Percentiles rank a stretch among this genome's conserved stretches.
These are phyloP conservation scores for Danielia reshetovae DNA, from an alignment of 805 yeast species.

Conservation along the genomic window DNA sequence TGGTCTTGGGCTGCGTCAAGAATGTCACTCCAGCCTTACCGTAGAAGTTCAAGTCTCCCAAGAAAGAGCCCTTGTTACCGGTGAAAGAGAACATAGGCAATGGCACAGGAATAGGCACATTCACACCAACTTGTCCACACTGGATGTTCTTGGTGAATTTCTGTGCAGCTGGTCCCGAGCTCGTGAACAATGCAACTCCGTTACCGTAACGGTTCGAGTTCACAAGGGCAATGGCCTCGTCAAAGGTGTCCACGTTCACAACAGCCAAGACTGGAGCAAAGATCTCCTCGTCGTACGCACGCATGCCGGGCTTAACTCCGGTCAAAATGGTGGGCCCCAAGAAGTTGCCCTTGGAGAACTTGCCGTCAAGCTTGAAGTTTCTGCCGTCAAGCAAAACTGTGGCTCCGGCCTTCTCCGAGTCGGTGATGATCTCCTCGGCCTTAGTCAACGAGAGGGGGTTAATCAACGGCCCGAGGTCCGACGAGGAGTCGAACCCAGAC, in stretches of 20 bases:
- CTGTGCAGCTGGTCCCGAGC: slow-evolving; percentile 66
- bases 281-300: slow-evolving; percentile 69
- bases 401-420: slow-evolving; percentile 59
- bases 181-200: slow-evolving; percentile 68
- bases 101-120: slow-evolving; percentile 79
- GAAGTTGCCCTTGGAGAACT: slow-evolving; percentile 55
- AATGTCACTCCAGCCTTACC: slow-evolving; percentile 73
- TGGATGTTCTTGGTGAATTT: slow-evolving; percentile 65
- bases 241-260: slow-evolving; percentile 58
- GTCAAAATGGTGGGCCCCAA: slow-evolving; percentile 67
- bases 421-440: slow-evolving; percentile 53
- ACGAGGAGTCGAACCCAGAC: slow-evolving; percentile 60
- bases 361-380: slow-evolving; percentile 32
- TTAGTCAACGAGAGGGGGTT: slow-evolving; percentile 54
- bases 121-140: slow-evolving; percentile 74
- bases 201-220: slow-evolving; percentile 62
- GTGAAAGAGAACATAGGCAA: slow-evolving; percentile 80
- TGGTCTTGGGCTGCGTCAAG: slow-evolving; percentile 72
- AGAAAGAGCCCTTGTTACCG: slow-evolving; percentile 69
- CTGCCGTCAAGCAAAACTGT: slow-evolving; percentile 62
- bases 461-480: slow-evolving; percentile 73
- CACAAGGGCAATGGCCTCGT: slow-evolving; percentile 62
- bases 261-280: slow-evolving; percentile 73
- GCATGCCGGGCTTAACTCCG: slow-evolving; percentile 62
- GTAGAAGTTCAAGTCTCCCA: slow-evolving; percentile 76